Base-by-base conservation (phyloP, 371 early-diverging fungal species). In the Mortierella sp. region DNA sequence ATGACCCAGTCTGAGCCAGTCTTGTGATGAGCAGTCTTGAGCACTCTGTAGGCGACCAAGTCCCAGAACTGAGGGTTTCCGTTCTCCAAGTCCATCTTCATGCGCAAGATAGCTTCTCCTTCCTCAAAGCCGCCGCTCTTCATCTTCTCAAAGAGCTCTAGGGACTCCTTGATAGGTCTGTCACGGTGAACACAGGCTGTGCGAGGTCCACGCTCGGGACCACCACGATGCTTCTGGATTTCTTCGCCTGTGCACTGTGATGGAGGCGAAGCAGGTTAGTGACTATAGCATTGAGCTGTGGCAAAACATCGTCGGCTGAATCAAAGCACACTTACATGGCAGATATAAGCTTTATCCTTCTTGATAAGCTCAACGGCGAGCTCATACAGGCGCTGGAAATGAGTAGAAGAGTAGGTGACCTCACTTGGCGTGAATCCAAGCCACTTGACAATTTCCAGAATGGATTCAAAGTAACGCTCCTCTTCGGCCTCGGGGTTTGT, bases 31-130 rank as follows among this genome's bases (percentile, higher is more conserved):
- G 93, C 93, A 4, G 97, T 91, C 77, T 95, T 95, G 61, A 98
- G 77, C 39, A 99, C 94, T 72, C 99, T 94, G 88, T 99, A 99
- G 43, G 99, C 99, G 54, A 99, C 95, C 79, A 98, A 87, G 84
- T 99, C 99, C 97, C 99, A 98, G 91, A 99, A 97, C 87, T 98
- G 97, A 51, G 99, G 99, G 85, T 99, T 99, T 59, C 97, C 97
- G 83, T 94, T 93, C 71, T 95, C 90, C 69, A 94, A 84, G 84
- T 99, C 97, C 99, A 99, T 99, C 93, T 99, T 99, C 97, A 99
- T 98, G 83, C 99, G 93, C 77, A 99, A 83, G 26, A 93, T 96
- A 12, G 97, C 97, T 75, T 95, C 94, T 43, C 97, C 96, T 84
- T 98, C 98, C 62, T 91, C 92, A 87, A 97, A 99, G 45, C 95